phyloP scores from a whole-genome alignment of 805 yeast genomes.

The Kodamaea nitidulidarum region DNA sequence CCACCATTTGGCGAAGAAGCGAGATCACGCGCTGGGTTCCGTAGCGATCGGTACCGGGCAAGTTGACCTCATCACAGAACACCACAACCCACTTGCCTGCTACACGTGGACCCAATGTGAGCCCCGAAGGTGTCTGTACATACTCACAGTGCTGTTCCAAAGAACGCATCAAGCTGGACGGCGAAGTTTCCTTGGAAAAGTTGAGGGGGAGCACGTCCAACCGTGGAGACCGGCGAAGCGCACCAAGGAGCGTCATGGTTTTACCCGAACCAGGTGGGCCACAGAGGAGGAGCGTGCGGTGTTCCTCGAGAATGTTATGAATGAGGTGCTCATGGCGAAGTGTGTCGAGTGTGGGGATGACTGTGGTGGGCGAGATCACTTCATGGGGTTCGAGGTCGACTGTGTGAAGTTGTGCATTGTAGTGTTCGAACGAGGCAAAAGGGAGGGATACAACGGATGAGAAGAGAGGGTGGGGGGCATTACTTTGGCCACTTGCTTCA shows the following conservation, averaged over 20 bases:
- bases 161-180: constrained; percentile 54
- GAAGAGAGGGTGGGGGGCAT: neutral
- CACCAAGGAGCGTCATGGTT: constrained; percentile 80
- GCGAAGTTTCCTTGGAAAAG: constrained; percentile 77
- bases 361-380: constrained; percentile 55
- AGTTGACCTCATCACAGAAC: constrained; percentile 88
- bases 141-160: constrained; percentile 73
- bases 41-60: constrained; percentile 67
- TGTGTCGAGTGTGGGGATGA: constrained; percentile 81
- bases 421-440: constrained; percentile 44
- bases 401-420: constrained; percentile 37
- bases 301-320: constrained; percentile 51
- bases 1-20: constrained; percentile 71
- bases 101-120: constrained; percentile 52
- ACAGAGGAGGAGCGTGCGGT: constrained; percentile 65
- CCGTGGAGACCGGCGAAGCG: constrained; percentile 54
- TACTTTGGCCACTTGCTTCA: constrained; percentile 19
- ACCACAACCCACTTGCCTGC: constrained; percentile 70
- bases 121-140: constrained; percentile 48
- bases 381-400: constrained; percentile 54
- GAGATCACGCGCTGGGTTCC: constrained; percentile 72
- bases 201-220: constrained; percentile 66
- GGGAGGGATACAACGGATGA: constrained; percentile 21
- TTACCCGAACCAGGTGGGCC: constrained; percentile 99
- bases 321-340: constrained; percentile 60